phyloP scores from a whole-genome alignment of 2,329 filamentous ascomycete species.

The Colletotrichum eleusines region DNA sequence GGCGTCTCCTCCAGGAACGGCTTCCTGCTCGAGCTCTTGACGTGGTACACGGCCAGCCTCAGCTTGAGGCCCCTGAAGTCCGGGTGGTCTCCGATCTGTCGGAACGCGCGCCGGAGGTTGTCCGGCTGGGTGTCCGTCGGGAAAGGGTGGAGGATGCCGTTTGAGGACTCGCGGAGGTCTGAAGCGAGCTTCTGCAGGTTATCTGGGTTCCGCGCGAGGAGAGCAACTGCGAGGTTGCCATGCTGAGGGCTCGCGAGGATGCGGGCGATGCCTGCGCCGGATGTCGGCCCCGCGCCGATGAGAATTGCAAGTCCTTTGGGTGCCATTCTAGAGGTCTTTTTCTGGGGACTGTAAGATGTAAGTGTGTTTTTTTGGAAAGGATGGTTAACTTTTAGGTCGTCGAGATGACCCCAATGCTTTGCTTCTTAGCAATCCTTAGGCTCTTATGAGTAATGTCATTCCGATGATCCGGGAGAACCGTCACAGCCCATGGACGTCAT shows the following conservation, averaged over 20 bases:
- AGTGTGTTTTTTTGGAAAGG: not conserved
- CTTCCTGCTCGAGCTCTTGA: conserved; percentile 67
- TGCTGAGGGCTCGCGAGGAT: conserved; percentile 63
- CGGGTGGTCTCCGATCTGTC: conserved; percentile 59
- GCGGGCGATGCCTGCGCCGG: conserved; percentile 68
- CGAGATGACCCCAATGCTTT: not conserved
- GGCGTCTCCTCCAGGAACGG: conserved; percentile 67
- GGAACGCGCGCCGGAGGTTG: conserved; percentile 61
- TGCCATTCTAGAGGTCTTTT: conserved; percentile 51
- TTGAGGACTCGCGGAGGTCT: conserved; percentile 55
- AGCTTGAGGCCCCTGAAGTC: conserved; percentile 64
- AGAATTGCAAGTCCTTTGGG: conserved; percentile 63
- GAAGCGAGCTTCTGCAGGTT: conserved; percentile 56
- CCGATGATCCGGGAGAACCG: not conserved
- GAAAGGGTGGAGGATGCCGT: conserved; percentile 63
- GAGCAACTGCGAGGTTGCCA: conserved; percentile 67
- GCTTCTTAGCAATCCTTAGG: not conserved
- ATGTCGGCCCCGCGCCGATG: conserved; percentile 62
- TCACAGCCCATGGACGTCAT: conserved; percentile 19
- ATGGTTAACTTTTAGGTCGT: not conserved
- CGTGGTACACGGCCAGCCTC: conserved; percentile 65
- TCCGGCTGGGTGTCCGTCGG: conserved; percentile 62
- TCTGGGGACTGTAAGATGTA: too few relatives aligned
- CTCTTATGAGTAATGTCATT: not conserved
- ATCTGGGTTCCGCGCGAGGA: conserved; percentile 63